These are phyloP conservation scores for Linnemannia exigua DNA, from an alignment of 192 early-diverging fungal genomes.

Conservation along the genomic window DNA sequence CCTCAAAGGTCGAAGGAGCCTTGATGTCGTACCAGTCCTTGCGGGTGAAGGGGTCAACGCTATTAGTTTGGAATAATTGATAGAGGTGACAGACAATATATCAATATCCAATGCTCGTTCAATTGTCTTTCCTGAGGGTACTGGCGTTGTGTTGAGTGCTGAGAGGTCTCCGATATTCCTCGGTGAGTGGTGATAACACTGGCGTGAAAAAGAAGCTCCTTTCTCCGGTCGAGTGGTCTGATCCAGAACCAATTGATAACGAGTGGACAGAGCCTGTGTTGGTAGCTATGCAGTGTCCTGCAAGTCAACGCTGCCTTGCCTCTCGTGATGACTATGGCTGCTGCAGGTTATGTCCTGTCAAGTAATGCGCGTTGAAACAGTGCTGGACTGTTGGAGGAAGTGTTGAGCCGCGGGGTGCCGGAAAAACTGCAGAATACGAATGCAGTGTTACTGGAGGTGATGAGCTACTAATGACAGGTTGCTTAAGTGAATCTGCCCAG, in stretches of 20 bases:
- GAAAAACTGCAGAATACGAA: neutral
- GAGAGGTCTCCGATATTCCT: neutral
- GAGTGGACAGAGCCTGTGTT: no score
- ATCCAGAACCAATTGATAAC: no score
- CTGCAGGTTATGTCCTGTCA: neutral
- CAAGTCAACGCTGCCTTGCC: neutral
- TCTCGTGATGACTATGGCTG: neutral
- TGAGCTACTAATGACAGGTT: neutral
- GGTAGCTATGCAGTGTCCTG: neutral
- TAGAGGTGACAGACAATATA: neutral
- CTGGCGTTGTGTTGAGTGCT: neutral
- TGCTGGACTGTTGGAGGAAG: neutral
- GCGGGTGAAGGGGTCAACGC: constrained; percentile 99
- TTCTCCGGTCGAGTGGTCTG: no score
- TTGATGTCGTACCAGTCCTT: constrained; percentile 99
- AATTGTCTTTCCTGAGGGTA: neutral
- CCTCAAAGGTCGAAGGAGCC: constrained; percentile 96
- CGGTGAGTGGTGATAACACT: no score
- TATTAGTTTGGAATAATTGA: constrained; percentile 48
- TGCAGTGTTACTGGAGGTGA: neutral
- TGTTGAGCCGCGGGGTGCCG: neutral
- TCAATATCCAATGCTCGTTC: constrained; percentile 9
- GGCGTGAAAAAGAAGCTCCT: no score
- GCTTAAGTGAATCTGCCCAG: neutral
- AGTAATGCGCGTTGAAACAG: neutral